Evolutionary conservation across 352 stramenopile species (phyloP).

Genomic region (Pythium pyrilobum): DNA sequence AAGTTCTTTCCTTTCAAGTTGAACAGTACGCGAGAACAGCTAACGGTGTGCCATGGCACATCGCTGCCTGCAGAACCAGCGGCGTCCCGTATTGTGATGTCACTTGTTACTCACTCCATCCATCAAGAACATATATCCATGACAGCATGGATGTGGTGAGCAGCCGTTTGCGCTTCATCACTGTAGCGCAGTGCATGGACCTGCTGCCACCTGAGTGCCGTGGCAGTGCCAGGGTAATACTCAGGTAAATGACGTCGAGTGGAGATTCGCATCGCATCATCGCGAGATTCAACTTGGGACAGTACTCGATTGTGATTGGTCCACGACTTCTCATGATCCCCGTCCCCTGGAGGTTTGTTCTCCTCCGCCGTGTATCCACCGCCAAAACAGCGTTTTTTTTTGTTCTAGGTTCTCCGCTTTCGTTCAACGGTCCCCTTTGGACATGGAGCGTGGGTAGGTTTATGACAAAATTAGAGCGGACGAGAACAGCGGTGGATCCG

Average conservation of each 20-base stretch:
- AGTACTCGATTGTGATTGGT: conserved; percentile 6
- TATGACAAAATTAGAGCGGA: conserved; percentile 15
- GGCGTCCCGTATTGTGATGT: no score
- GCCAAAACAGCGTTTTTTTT: no score
- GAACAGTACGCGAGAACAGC: no score
- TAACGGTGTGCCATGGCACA: no score
- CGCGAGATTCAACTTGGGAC: conserved; percentile 23
- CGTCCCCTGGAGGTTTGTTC: not conserved
- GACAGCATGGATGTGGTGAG: no score
- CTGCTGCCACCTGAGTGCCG: conserved; percentile 1
- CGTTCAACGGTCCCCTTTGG: not conserved
- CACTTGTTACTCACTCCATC: not conserved
- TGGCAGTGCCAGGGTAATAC: not conserved
- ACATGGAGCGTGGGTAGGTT: not conserved
- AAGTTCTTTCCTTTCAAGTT: no score
- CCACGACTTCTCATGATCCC: not conserved
- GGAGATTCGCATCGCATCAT: conserved; percentile 23
- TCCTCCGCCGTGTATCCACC: not conserved
- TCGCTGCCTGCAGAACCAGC: no score
- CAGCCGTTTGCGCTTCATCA: no score
- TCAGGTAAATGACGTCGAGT: conserved; percentile 13
- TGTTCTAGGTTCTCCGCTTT: conserved; percentile 1
- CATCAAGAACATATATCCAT: no score
- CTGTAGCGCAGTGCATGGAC: no score
- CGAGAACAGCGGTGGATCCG: not conserved